phyloP scores from a whole-genome alignment of 805 yeast species.

The Cyberlindnera veronae region DNA sequence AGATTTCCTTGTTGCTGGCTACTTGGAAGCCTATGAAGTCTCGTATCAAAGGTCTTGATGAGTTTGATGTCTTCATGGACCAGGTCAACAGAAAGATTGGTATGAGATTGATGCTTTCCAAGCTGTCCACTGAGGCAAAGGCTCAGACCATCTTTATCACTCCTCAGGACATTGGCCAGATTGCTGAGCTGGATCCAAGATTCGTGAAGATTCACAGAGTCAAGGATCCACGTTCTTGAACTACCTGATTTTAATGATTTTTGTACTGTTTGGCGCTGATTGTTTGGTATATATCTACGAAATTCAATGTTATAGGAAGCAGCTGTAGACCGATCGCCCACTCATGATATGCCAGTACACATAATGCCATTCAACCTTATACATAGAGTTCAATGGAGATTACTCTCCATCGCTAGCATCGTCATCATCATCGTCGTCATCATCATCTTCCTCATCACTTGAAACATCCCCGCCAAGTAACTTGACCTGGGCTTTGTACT shows the following conservation, averaged over 20 bases:
- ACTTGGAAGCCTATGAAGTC: constrained; percentile 94
- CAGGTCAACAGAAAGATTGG: constrained; percentile 82
- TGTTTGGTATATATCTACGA: not conserved
- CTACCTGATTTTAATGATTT: not conserved
- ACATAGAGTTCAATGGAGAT: no score
- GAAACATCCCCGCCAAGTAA: constrained; percentile 58
- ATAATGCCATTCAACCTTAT: no score
- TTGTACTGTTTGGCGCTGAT: not conserved
- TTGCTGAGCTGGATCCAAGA: constrained; percentile 57
- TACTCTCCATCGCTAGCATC: constrained; percentile 19
- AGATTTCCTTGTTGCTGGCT: constrained; percentile 79
- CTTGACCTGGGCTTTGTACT: constrained; percentile 51
- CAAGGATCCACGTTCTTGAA: constrained; percentile 34
- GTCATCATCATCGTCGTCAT: constrained; percentile 56
- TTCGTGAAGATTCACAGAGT: constrained; percentile 65
- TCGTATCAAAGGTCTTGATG: constrained; percentile 86
- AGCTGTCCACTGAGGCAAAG: constrained; percentile 57
- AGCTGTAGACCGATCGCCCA: no score
- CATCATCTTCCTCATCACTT: constrained; percentile 69
- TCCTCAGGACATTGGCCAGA: constrained; percentile 78
- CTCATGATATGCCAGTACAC: no score
- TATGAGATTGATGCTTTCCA: constrained; percentile 65
- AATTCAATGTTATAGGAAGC: no score
- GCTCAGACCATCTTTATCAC: constrained; percentile 91
- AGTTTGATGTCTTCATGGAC: constrained; percentile 97